Evolutionary conservation across 139 green algal species (phyloP), one percentile per base, ranked within the genome.

Genomic region (Tetratostichococcus sp.): DNA sequence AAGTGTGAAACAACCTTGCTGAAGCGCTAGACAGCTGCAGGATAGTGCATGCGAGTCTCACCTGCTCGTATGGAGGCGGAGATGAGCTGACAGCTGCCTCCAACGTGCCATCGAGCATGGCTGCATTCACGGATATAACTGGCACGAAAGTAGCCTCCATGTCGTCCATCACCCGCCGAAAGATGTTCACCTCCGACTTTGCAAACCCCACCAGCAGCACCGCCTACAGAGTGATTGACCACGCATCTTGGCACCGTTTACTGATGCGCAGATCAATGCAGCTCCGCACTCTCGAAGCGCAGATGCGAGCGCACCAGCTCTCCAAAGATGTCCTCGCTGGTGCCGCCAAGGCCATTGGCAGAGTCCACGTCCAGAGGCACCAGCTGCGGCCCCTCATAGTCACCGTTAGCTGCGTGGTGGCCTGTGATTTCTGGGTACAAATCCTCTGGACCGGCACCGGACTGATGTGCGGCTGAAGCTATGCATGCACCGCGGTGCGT

Each of bases 181-280:
- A 62, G 50, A 17, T 62, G 50, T 62, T 17, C 17, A 67, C 43
- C 22, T 75, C 21, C 25, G 16, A 5, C 39, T 67, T 11, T 21
- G 39, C 30, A 21, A 67, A 75, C 6, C 70, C 70, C 26, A 75
- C 35, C n/a, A 73, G 68, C 39, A 73, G 32, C 31, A 73, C 68
- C 23, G 68, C 68, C 68, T 73, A 32, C 68, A 6, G 39, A 11
- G 11, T 50, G 39, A n/a, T n/a, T n/a, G n/a, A n/a, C n/a, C n/a
- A n/a, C n/a, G n/a, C n/a, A n/a, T n/a, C n/a, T n/a, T n/a, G n/a
- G n/a, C n/a, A n/a, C 30, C 8, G 28, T 28, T 69, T n/a, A 31
- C 62, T 28, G 62, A n/a, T 8, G 62, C 14, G 8, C 39, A 50
- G 39, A 8, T 50, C n/a, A n/a, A n/a, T n/a, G n/a, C n/a, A n/a